These are phyloP conservation scores for Tetradesmus lagerheimii DNA, from an alignment of 139 green algal genomes.

Conservation along the genomic window DNA sequence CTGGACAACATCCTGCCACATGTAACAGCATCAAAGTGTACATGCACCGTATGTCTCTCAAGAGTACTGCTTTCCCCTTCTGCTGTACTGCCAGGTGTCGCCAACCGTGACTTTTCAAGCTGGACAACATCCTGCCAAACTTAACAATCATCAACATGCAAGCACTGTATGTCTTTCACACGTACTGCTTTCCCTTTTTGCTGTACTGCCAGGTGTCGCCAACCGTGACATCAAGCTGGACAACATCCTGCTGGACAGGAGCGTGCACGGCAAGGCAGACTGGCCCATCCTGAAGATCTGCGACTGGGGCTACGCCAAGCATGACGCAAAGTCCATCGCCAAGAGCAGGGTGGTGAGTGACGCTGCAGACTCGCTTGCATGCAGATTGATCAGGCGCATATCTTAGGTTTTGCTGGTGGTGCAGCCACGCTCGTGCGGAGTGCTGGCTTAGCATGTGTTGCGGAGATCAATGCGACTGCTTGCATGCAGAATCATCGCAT, in stretches of 20 bases:
- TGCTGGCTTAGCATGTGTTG: no score
- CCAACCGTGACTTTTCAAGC: conserved; percentile 57
- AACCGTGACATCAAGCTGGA: conserved; percentile 55
- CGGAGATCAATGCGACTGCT: no score
- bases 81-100: conserved; percentile 58
- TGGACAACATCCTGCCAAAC: conserved; percentile 44
- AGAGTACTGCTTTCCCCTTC: no score
- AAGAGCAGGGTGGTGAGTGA: conserved; percentile 25
- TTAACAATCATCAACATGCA: no score
- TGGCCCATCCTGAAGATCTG: conserved; percentile 91
- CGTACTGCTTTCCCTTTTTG: no score
- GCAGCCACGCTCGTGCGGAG: no score
- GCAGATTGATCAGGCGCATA: neutral
- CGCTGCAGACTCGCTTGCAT: neutral
- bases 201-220: conserved; percentile 59
- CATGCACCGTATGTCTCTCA: no score
- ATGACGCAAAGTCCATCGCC: conserved; percentile 49
- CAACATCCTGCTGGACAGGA: conserved; percentile 52
- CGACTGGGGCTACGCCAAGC: conserved; percentile 92
- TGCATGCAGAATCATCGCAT: no score
- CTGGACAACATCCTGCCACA: neutral
- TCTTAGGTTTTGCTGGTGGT: no score
- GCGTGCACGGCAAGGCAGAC: conserved; percentile 75
- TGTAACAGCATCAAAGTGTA: no score
- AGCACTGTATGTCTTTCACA: no score